Conservation (phyloP, 305 asterid genomes). For the Solanum chacoense region DNA sequence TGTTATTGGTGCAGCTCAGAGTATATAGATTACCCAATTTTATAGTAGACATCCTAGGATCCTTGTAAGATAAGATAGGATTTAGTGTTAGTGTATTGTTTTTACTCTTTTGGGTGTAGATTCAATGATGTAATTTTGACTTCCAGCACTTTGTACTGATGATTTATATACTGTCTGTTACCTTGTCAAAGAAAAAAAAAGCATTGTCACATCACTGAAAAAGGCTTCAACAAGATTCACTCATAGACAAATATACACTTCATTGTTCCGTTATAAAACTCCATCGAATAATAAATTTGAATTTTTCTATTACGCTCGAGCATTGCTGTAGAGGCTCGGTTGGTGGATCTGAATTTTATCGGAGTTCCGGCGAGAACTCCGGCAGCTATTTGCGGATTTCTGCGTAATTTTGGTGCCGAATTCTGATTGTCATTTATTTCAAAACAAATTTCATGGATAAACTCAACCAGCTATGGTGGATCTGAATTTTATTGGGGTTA, state of each 20-base stretch:
- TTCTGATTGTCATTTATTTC: background rate
- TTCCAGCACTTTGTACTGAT: background rate
- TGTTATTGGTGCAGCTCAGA: background rate
- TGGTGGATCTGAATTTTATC: background rate
- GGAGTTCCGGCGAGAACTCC: background rate
- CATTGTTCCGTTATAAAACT: background rate
- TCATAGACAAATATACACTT: background rate
- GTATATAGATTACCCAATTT: background rate
- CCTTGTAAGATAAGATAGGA: background rate
- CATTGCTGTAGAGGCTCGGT: background rate
- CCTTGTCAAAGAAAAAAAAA: background rate
- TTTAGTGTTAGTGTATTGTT: background rate
- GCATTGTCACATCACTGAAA: background rate
- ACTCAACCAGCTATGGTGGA: background rate
- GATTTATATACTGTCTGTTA: background rate
- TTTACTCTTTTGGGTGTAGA: background rate
- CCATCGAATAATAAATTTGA: background rate
- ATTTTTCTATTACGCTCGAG: background rate
- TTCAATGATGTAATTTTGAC: background rate
- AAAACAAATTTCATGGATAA: background rate
- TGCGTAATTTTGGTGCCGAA: background rate
- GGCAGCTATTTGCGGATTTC: background rate
- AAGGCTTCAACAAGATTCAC: background rate
- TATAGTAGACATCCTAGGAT: background rate
- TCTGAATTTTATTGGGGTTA: background rate